Base-by-base conservation (phyloP, 352 stramenopile species). In the Pythium utonaiense region DNA sequence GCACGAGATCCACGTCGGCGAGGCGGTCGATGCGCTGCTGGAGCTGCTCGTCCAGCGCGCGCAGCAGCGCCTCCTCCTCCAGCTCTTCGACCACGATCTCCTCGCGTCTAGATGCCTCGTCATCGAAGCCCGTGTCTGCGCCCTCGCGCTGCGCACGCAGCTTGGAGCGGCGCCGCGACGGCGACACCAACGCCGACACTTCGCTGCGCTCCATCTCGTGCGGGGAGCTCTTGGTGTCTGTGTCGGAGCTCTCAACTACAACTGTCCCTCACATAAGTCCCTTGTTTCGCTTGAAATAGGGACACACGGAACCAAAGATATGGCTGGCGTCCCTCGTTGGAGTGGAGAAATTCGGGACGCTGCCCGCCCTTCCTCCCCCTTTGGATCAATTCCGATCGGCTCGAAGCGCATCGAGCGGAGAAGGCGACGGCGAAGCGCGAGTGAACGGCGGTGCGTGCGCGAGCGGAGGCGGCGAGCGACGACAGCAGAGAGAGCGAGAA, bases 31-130 rank as follows among this genome's bases (percentile, higher is more conserved):
- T 74, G 12, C 82, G 75, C 44, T 85, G 77, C 53, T 89, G 83
- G 34, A 95, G 70, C 42, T 67, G 70, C 61, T 91, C 82, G 52
- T 93, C 80, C 14, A 95, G 64, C 33, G 64, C 45, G 54, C 76
- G 77, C 22, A 95, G 60, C 49, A 93, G 93, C 10, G 54, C 61
- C 36, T 89, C 80, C 12, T 90, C 77, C 25, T 80, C 69, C 6
- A 69, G 48, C 2, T 81, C 71, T 52, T 89, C 75, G 12, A 89
- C 31, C n/a, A 67, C 27, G 45, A 91, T 79, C 41, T 80, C 69
- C 14, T 61, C 36, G 7, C 62, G 62, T n/a, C 55, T 31, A 4
- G 30, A 25, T 1, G 53, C 21, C 22, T 54, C 57, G 40, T 34
- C 7, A 16, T 36, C 28, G 7, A 47, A 47, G 17, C 40, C 40